These are phyloP conservation scores for Nepenthes alata DNA, from an alignment of 179 eudicot species.

Conservation along the genomic window DNA sequence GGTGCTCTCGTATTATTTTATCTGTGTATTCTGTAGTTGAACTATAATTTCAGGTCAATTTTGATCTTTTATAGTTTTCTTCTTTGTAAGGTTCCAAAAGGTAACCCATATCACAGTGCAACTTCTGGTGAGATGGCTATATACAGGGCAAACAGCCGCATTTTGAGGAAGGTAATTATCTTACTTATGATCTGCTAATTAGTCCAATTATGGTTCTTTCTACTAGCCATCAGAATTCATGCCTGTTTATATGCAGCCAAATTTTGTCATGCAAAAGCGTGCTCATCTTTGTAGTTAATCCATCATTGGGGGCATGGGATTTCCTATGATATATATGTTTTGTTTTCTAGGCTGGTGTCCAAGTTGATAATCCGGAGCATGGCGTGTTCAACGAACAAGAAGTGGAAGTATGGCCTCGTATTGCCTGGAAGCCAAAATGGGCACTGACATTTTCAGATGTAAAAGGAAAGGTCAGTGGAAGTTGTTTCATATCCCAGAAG, in stretches of 20 bases:
- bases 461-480: conserved; percentile 53
- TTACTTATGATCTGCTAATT: too few species aligned
- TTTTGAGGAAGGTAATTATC: conserved; percentile 54
- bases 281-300: background rate
- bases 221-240: background rate
- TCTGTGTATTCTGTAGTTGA: too few species aligned
- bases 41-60: background rate
- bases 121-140: conserved; percentile 95
- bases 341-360: conserved; percentile 57
- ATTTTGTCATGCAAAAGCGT: background rate
- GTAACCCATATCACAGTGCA: conserved; percentile 98
- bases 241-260: background rate
- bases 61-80: background rate
- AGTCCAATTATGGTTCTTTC: too few species aligned
- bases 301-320: background rate
- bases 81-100: conserved; percentile 68
- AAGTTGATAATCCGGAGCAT: conserved; percentile 52
- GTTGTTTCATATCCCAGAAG: conserved; percentile 45
- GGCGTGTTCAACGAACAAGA: conserved; percentile 78
- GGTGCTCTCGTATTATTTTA: too few species aligned
- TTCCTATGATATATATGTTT: background rate
- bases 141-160: conserved; percentile 74
- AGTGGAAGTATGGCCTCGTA: conserved; percentile 88
- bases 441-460: conserved; percentile 67
- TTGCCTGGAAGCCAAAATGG: conserved; percentile 93